Evolutionary conservation across 352 stramenopile species (phyloP), one percentile per base, ranked within the genome.

Genomic region (Pythium vanterpoolii): DNA sequence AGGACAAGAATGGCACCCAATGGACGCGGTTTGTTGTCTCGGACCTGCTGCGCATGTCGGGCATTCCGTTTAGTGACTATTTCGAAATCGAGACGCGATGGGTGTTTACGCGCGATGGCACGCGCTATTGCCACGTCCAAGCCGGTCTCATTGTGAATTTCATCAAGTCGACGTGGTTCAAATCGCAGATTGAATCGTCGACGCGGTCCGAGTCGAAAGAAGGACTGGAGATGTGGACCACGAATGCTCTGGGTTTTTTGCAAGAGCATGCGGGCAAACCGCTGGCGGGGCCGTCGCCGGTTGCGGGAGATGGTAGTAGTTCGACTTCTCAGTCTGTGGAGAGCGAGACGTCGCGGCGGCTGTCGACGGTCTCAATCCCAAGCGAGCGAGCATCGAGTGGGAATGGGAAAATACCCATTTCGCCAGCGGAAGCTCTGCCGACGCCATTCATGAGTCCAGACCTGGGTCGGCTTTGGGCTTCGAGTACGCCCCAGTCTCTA

Each of bases 61-160:
- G 86, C 34, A 90, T 93, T 56, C 83, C 83, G 10, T 90, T 89
- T 56, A 82, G 72, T 51, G 83, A 93, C 57, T 90, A 89, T 67
- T 93, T 93, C 64, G 83, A 89, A 54, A 86, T 93, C 38, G 83
- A 93, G 58, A 86, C 81, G 36, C 78, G 83, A 21, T 93, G 83
- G 63, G 79, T 94, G 21, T 89, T 90, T 47, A 83, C 76, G 19
- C 69, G 81, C 8, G 83, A 90, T 49, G 79, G 83, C 39, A 81
- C 83, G 46, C 78, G 87, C 45, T 89, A 87, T 48, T 89, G 79
- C 59, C 83, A 89, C 39, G 80, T 86, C 5, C 72, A 93, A 67
- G 74, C 74, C 16, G 83, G 83, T 5, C 56, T 90, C 14, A 65
- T 89, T 5, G 78, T 93, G 23, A 85, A 93, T 58, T 93, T 89